Conservation (phyloP, 2,329 filamentous ascomycete genomes). For the Graphium sp. region DNA sequence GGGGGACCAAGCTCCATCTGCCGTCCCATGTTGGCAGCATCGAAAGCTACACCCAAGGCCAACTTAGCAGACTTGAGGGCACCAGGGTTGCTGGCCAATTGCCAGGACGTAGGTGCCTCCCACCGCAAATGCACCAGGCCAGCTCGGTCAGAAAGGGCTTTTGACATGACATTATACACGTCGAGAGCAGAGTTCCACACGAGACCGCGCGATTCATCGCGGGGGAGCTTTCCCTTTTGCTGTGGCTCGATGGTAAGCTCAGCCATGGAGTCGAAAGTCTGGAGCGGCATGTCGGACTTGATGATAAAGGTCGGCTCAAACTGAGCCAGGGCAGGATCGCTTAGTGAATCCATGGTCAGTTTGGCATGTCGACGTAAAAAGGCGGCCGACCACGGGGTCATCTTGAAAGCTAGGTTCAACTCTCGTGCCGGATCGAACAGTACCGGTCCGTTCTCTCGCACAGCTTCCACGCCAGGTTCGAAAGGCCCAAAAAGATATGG, state of each 20-base stretch:
- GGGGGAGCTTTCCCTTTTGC: not conserved
- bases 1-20: conserved; percentile 77
- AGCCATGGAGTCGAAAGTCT: conserved; percentile 32
- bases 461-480: conserved; percentile 18
- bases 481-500: conserved; percentile 37
- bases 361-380: conserved; percentile 59
- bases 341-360: conserved; percentile 57
- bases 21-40: conserved; percentile 55
- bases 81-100: conserved; percentile 8
- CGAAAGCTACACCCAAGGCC: conserved; percentile 50
- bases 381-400: conserved; percentile 69
- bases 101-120: conserved; percentile 14
- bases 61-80: conserved; percentile 4
- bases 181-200: conserved; percentile 31
- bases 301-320: conserved; percentile 75
- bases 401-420: conserved; percentile 79
- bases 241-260: conserved; percentile 12
- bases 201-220: conserved; percentile 17
- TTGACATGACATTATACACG: conserved; percentile 47
- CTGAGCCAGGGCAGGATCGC: conserved; percentile 57
- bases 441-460: conserved; percentile 39
- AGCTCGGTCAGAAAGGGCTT: conserved; percentile 60
- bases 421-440: conserved; percentile 61
- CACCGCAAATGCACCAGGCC: conserved; percentile 45
- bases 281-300: conserved; percentile 33